phyloP scores from a whole-genome alignment of 495 filamentous ascomycete genomes.

The Penicillium waksmanii region DNA sequence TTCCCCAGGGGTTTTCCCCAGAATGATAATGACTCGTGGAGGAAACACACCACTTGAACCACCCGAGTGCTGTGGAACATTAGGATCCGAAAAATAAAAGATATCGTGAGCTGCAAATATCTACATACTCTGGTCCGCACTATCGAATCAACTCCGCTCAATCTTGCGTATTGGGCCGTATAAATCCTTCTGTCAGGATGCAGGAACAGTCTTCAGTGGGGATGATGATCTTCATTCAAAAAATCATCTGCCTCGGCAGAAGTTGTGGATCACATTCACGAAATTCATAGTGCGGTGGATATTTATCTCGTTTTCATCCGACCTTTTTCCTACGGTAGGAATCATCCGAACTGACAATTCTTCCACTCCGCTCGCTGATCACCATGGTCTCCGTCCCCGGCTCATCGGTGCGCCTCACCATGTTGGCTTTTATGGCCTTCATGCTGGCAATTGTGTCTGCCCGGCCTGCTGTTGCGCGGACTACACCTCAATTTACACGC shows the following conservation, averaged over 20 bases:
- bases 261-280: constrained; percentile 17
- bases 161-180: not conserved
- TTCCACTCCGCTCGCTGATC: not conserved
- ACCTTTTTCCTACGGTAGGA: constrained; percentile 3
- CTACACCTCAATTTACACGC: not conserved
- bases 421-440: constrained; percentile 25
- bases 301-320: constrained; percentile 21
- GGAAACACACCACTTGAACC: not conserved
- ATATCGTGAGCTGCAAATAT: not conserved
- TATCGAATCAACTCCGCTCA: not conserved
- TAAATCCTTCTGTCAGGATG: not conserved
- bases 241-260: constrained; percentile 17
- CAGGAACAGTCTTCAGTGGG: constrained; percentile 10
- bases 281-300: constrained; percentile 9
- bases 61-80: not conserved
- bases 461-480: constrained; percentile 11
- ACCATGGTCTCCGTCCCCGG: constrained; percentile 2
- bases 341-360: constrained; percentile 1
- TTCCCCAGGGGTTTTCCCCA: constrained; percentile 8
- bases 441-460: constrained; percentile 23
- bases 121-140: not conserved
- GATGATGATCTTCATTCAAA: constrained; percentile 15
- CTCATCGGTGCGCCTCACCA: constrained; percentile 18
- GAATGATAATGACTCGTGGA: constrained; percentile 2
- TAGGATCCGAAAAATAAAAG: not conserved